Conservation (phyloP, 2,329 filamentous ascomycete genomes). For the Cladophialophora carrionii region DNA sequence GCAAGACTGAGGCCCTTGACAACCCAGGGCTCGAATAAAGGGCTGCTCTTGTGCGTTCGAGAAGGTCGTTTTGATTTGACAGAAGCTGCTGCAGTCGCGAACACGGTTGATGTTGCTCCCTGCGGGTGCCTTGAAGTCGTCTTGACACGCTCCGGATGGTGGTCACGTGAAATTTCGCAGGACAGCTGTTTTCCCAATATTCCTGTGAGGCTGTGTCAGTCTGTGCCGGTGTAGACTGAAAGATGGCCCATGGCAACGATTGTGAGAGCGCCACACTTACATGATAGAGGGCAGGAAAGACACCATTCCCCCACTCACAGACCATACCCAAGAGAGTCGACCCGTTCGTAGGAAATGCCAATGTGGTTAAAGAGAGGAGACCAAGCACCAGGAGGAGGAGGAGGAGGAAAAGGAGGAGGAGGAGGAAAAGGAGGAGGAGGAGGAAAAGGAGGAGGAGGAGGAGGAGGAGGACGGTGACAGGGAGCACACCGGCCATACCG, state of each 20-base stretch:
- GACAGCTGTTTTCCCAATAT: constrained; percentile 15
- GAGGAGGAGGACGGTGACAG: background rate
- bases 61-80: constrained; percentile 19
- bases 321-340: background rate
- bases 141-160: background rate
- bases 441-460: background rate
- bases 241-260: background rate
- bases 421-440: background rate
- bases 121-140: background rate
- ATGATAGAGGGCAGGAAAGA: background rate
- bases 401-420: background rate
- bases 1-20: background rate
- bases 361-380: background rate
- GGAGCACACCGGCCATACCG: background rate
- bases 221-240: constrained; percentile 3
- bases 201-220: constrained; percentile 13
- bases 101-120: background rate
- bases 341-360: background rate
- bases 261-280: background rate
- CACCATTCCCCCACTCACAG: background rate
- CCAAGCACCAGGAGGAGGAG: background rate
- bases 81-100: constrained; percentile 18
- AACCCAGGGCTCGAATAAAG: background rate
- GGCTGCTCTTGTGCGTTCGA: constrained; percentile 19
- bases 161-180: constrained; percentile 2